These are phyloP conservation scores for Trifolium pratense DNA, from an alignment of 306 rosid species.

Conservation along the genomic window DNA sequence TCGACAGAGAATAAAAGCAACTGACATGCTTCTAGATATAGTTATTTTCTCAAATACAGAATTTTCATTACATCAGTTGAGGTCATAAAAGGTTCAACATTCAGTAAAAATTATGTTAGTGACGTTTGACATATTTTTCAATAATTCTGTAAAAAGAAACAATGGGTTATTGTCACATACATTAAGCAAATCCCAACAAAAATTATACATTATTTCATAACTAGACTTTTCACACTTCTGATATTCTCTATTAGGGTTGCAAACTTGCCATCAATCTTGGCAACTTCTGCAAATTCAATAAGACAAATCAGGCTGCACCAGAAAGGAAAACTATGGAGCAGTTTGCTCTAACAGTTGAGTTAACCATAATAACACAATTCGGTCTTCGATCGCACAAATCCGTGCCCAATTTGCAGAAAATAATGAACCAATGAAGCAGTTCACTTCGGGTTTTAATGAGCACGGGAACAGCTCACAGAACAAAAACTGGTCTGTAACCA, in stretches of 20 bases:
- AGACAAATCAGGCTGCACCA: background rate
- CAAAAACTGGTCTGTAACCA: background rate
- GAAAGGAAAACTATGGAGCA: background rate
- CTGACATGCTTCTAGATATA: slow-evolving; percentile 8
- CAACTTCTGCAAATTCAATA: slow-evolving; percentile 8
- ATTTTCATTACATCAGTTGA: slow-evolving; percentile 21
- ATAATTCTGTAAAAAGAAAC: slow-evolving; percentile 17
- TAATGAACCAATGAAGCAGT: background rate
- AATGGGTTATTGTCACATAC: slow-evolving; percentile 9
- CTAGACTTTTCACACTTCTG: slow-evolving; percentile 20
- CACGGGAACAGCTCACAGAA: background rate
- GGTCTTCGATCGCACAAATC: background rate
- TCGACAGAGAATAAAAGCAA: slow-evolving; percentile 29
- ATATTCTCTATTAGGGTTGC: slow-evolving; percentile 24
- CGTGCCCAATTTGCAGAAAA: background rate
- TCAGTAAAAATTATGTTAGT: slow-evolving; percentile 23
- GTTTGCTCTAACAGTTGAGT: background rate
- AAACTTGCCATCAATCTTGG: slow-evolving; percentile 2
- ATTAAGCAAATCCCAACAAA: slow-evolving; percentile 16
- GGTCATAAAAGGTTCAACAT: slow-evolving; percentile 10
- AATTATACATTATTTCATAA: slow-evolving; percentile 11
- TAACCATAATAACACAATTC: background rate
- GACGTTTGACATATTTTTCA: slow-evolving; percentile 2
- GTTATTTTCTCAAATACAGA: slow-evolving; percentile 29
- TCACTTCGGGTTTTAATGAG: background rate